Percentiles rank a stretch among this genome's conserved stretches.
These are phyloP conservation scores for Eremothecium coryli DNA, from an alignment of 1,139 yeast genomes.

Conservation along the genomic window DNA sequence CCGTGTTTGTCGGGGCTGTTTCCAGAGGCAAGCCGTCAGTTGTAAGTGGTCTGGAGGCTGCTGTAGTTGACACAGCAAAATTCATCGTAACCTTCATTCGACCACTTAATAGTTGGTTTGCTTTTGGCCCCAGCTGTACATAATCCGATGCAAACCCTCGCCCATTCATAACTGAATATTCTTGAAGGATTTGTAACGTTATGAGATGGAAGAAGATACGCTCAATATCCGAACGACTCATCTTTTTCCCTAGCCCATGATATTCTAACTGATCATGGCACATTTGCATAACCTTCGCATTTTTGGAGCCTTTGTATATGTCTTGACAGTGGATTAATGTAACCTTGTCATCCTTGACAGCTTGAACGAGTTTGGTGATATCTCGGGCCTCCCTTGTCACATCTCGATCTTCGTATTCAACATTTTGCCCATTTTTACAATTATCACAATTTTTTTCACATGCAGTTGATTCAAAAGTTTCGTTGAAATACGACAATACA, in stretches of 20 bases:
- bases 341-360: constrained; percentile 50
- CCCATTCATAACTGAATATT: constrained; percentile 60
- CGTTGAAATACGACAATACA: constrained; percentile 84
- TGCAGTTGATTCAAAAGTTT: constrained; percentile 54
- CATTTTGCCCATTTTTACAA: constrained; percentile 47
- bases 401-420: constrained; percentile 47
- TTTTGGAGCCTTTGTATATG: constrained; percentile 66
- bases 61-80: constrained; percentile 27
- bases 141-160: constrained; percentile 80
- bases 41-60: constrained; percentile 1
- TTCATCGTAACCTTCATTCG: constrained; percentile 40
- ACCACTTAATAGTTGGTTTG: constrained; percentile 40
- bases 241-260: constrained; percentile 62
- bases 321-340: constrained; percentile 79
- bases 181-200: constrained; percentile 58
- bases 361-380: constrained; percentile 50
- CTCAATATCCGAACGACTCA: constrained; percentile 63
- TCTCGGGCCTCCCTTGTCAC: constrained; percentile 57
- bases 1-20: constrained; percentile 7
- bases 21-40: constrained; percentile 6
- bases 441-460: constrained; percentile 81
- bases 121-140: constrained; percentile 49
- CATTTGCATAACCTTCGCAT: constrained; percentile 47
- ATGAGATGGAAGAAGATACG: constrained; percentile 72
- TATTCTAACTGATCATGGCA: constrained; percentile 53